A percentile compares a stretch with the other conserved stretches of the same genome.
phyloP scores from a whole-genome alignment of 148 eudicot species.

The Polygonum aviculare region DNA sequence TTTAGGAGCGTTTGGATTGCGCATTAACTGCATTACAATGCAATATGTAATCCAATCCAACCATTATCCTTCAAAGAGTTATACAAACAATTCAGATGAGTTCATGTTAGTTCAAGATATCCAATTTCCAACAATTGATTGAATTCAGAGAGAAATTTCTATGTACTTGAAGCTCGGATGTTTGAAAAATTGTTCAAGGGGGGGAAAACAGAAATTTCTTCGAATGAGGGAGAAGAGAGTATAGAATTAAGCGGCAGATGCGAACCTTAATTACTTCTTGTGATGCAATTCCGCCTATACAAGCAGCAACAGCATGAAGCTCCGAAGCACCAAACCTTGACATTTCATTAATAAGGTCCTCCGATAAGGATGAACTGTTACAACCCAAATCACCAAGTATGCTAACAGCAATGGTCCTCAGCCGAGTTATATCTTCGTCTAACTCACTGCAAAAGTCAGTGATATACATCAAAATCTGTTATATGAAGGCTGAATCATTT shows the following conservation, averaged over 20 bases:
- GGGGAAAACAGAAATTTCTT: background rate
- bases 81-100: background rate
- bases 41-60: too few relatives aligned
- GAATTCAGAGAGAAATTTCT: background rate
- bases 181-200: background rate
- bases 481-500: background rate
- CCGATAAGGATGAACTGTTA: slow-evolving; percentile 65
- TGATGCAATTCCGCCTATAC: slow-evolving; percentile 83
- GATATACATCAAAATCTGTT: background rate
- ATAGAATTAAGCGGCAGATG: background rate
- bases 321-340: slow-evolving; percentile 90
- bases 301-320: slow-evolving; percentile 89
- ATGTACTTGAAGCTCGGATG: background rate
- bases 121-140: background rate
- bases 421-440: slow-evolving; percentile 89
- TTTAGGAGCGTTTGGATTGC: too few relatives aligned
- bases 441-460: slow-evolving; percentile 42
- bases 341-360: slow-evolving; percentile 89
- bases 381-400: slow-evolving; percentile 71
- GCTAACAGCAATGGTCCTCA: slow-evolving; percentile 66
- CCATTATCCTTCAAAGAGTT: background rate
- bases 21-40: too few relatives aligned
- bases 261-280: slow-evolving; percentile 92
- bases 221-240: background rate
- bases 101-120: background rate